phyloP scores from a whole-genome alignment of 805 yeast species.

The Candida peoriensis region DNA sequence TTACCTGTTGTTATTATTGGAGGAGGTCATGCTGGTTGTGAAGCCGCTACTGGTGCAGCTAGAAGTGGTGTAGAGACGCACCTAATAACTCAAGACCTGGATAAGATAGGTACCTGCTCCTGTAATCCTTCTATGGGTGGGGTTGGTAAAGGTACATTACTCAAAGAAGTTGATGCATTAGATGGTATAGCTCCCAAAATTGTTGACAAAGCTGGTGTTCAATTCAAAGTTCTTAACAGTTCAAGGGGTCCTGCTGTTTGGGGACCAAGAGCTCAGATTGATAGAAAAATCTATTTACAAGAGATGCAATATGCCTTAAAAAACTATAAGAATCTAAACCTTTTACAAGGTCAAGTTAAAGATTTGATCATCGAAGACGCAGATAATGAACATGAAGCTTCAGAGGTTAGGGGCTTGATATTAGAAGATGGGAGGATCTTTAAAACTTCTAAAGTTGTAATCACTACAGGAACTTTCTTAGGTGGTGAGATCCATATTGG shows the following conservation, averaged over 20 bases:
- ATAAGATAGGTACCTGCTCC: conserved; percentile 87
- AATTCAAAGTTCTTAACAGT: conserved; percentile 78
- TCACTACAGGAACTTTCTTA: conserved; percentile 93
- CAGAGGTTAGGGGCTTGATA: conserved; percentile 62
- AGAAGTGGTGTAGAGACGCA: conserved; percentile 69
- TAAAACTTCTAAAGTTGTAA: conserved; percentile 62
- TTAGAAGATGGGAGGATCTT: conserved; percentile 62
- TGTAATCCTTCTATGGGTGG: conserved; percentile 99
- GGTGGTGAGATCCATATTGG: conserved; percentile 96
- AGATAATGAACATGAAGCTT: conserved; percentile 7
- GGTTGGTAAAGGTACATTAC: conserved; percentile 91
- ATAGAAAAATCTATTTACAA: conserved; percentile 66
- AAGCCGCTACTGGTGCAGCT: conserved; percentile 93
- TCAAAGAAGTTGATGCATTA: conserved; percentile 91
- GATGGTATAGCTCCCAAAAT: conserved; percentile 87
- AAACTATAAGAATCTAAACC: conserved; percentile 47
- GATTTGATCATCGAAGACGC: conserved; percentile 65
- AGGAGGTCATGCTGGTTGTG: conserved; percentile 99
- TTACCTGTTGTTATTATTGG: conserved; percentile 84
- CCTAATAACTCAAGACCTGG: conserved; percentile 68
- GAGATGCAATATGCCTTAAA: conserved; percentile 73
- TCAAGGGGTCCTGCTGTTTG: conserved; percentile 96
- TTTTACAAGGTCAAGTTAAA: conserved; percentile 71
- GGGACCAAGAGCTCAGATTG: conserved; percentile 98
- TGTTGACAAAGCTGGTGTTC: conserved; percentile 92